Evolutionary conservation across 257 asterid genomes (phyloP), one percentile per base, ranked within the genome.

Genomic region (Solanum sparsipilum): DNA sequence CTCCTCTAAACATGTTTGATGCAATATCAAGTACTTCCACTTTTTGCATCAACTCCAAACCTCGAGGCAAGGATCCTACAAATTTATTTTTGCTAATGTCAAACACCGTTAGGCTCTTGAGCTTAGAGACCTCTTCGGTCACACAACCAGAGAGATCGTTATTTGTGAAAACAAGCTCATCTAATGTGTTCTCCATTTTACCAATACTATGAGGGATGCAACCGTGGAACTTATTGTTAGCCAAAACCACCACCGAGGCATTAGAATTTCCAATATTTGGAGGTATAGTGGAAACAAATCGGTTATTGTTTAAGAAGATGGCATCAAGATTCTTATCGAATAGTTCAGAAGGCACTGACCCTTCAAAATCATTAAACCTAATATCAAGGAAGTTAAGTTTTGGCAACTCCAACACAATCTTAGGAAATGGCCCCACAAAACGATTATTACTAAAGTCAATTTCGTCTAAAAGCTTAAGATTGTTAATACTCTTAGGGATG

Each of bases 391-490:
- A 97, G 84, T 93, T 93, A 86, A 97, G 96, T 6, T 89, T 82
- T 0, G 96, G 98, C 38, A 95, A 85, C 13, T 73, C 91, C 6
- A 96, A 35, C 36, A 97, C 94, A 20, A 89, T 95, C 31, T 90
- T 71, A 0, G 99, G 99, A 78, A 97, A 97, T 2, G 94, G 88
- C 1, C 99, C 99, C 7, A 94, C 99, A 15, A 97, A 94, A 0
- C 98, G 94, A 52, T 97, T 97, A 90, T 97, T 97, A 93, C 99
- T 97, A 84, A 95, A 58, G 84, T 97, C 99, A 25, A 97, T 67
- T 93, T 97, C 99, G 74, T 88, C 82, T 3, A 97, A 87, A 36
- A 93, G 87, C 39, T 31, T 89, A 9, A 96, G 89, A 11, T 88
- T 92, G n/a, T 36, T 41, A 31, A 97, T 36, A 63, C 92, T 90